Evolutionary conservation across 768 basidiomycete species (phyloP), one percentile per base, ranked within the genome.

Genomic region (Pisolithus marmoratus): DNA sequence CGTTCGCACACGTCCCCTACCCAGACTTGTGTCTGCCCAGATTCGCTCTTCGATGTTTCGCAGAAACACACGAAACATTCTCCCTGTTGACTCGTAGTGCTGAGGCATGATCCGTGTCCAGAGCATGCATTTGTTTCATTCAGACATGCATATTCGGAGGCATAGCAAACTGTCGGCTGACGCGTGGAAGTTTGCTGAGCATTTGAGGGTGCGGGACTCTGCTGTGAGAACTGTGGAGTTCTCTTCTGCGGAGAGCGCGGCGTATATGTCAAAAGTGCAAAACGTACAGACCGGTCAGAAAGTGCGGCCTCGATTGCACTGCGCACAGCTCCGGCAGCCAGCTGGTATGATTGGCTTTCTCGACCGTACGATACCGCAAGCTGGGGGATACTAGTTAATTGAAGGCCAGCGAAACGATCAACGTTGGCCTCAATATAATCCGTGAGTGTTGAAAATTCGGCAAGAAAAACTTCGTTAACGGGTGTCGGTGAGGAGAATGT

Each of bases 1-100:
- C 83, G 78, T 72, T 91, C 82, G 58, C 90, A 93, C 55, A 74
- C 79, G 48, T 78, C 75, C 5, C 90, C 90, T 1, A 78, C 89
- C 90, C 90, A 93, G 29, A 66, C 69, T 55, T 83, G 78, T 4
- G 76, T 81, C 63, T 82, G 64, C n/a, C 82, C 77, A 23, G 72
- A 66, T 9, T 75, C 74, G 50, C 77, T 70, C 44, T 76, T 77
- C 9, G 81, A 84, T 24, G 67, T 71, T 1, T 55, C 49, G 55
- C 78, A 81, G 3, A 69, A 63, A 54, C 80, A 81, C 0, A 70
- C 65, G 50, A 71, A 82, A 59, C 81, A 82, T 1, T 70, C 67
- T 54, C 66, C 67, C 12, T 84, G 87, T 4, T 80, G 78, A 57
- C 82, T 83, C 44, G 71, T 79, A 27, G 80, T 80, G 50, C 73